These are phyloP conservation scores for Naganishia friedmannii DNA, from an alignment of 768 basidiomycete genomes.

Conservation along the genomic window DNA sequence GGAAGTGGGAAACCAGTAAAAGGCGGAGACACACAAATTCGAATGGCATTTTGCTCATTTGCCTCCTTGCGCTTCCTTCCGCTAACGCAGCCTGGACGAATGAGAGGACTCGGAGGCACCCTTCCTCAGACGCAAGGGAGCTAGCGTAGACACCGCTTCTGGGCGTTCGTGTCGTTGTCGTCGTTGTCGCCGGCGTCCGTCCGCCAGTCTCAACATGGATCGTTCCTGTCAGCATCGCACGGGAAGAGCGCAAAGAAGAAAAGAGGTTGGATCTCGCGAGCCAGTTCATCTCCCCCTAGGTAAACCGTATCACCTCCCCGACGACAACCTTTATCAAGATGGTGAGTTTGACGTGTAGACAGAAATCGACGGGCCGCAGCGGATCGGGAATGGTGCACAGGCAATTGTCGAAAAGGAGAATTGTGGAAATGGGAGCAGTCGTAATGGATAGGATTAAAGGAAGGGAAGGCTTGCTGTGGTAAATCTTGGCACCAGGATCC, in stretches of 20 bases:
- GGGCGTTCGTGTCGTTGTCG: neutral
- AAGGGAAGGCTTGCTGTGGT: too few species aligned
- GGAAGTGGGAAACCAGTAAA: neutral
- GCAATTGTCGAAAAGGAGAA: too few species aligned
- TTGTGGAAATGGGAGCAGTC: too few species aligned
- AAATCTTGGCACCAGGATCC: too few species aligned
- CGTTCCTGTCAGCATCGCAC: neutral
- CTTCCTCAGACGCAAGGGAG: neutral
- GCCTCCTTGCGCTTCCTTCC: neutral
- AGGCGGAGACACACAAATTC: neutral
- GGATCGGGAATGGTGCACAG: neutral
- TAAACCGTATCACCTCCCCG: conserved; percentile 10
- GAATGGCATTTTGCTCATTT: neutral
- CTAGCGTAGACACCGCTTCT: neutral
- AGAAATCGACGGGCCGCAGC: neutral
- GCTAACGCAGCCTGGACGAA: neutral
- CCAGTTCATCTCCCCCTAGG: conserved; percentile 25
- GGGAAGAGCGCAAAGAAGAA: neutral
- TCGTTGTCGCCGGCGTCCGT: conserved; percentile 10
- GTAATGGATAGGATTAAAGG: too few species aligned
- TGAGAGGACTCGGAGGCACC: neutral
- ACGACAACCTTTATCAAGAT: conserved; percentile 25
- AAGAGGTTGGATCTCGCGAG: conserved; percentile 1
- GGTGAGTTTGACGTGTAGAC: conserved; percentile 6
- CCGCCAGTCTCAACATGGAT: neutral